Conservation (phyloP, 306 rosid species). For the Trifolium fragiferum region DNA sequence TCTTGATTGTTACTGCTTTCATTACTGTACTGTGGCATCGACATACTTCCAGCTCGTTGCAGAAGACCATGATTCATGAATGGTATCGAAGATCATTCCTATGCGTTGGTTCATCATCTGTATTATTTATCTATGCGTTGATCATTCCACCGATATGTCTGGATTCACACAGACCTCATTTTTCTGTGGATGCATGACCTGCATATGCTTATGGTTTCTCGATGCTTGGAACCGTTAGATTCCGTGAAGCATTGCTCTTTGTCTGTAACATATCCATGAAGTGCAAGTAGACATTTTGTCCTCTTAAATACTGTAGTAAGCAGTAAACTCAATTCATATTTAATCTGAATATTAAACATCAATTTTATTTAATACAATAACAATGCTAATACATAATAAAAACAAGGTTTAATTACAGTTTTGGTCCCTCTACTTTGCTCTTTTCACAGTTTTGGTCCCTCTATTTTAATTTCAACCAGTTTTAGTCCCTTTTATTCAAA, state of each 20-base stretch:
- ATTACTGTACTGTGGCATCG: constrained; percentile 54
- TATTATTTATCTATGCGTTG: constrained; percentile 53
- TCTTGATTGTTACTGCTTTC: constrained; percentile 62
- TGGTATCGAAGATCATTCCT: constrained; percentile 58
- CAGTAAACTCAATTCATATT: no score
- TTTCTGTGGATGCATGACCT: constrained; percentile 59
- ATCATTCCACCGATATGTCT: constrained; percentile 55
- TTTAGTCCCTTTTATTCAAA: no score
- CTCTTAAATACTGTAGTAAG: constrained; percentile 24
- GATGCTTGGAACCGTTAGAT: constrained; percentile 54
- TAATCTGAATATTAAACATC: no score
- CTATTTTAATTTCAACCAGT: no score
- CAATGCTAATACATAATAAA: no score
- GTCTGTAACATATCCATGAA: constrained; percentile 56
- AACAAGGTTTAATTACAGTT: no score
- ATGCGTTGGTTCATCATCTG: constrained; percentile 56
- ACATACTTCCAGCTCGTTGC: constrained; percentile 68
- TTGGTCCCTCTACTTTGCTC: no score
- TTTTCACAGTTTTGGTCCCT: no score
- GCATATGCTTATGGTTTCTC: constrained; percentile 62
- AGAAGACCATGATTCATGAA: no score
- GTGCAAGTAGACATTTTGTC: constrained; percentile 56
- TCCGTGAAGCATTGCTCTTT: constrained; percentile 52
- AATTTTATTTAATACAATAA: no score
- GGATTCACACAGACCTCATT: constrained; percentile 59